Evolutionary conservation across 1,139 yeast species (phyloP).

Genomic region (Oligophagozyma castellii): DNA sequence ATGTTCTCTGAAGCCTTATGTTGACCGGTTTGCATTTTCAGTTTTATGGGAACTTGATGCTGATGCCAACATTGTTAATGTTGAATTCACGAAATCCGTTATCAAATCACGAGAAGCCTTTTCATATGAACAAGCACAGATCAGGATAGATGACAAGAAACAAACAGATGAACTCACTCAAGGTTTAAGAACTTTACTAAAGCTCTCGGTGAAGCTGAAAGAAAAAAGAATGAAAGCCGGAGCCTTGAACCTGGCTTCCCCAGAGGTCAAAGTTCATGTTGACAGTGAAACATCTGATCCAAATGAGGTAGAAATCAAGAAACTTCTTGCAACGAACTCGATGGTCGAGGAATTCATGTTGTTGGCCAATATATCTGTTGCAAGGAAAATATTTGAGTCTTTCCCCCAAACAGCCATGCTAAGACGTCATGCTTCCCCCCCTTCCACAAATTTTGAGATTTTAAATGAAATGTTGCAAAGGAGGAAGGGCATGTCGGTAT

Average conservation of each 20-base stretch:
- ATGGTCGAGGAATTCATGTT: conserved; percentile 97
- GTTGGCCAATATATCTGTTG: conserved; percentile 92
- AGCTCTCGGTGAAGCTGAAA: conserved; percentile 68
- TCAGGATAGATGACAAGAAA: conserved; percentile 69
- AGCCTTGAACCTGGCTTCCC: conserved; percentile 92
- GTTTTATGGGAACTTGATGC: conserved; percentile 91
- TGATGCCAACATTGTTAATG: conserved; percentile 74
- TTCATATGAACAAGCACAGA: conserved; percentile 86
- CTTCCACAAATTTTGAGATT: conserved; percentile 79
- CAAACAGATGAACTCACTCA: conserved; percentile 74
- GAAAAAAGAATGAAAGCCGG: conserved; percentile 86
- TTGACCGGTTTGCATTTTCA: conserved; percentile 91
- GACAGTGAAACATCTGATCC: conserved; percentile 97
- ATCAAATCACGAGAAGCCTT: conserved; percentile 90
- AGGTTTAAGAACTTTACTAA: conserved; percentile 74
- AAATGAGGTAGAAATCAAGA: conserved; percentile 84
- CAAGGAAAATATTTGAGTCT: conserved; percentile 78
- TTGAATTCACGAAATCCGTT: conserved; percentile 73
- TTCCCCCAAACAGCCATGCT: conserved; percentile 98
- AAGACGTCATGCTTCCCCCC: conserved; percentile 94
- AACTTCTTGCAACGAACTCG: conserved; percentile 80
- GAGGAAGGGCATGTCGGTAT: conserved; percentile 67
- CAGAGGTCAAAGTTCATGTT: conserved; percentile 94
- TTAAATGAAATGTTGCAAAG: conserved; percentile 80
- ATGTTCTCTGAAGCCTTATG: conserved; percentile 90